Percentiles rank a stretch among this genome's conserved stretches.
These are phyloP conservation scores for Trichomonas vaginalis DNA, from an alignment of 208 protist species.

Conservation along the genomic window DNA sequence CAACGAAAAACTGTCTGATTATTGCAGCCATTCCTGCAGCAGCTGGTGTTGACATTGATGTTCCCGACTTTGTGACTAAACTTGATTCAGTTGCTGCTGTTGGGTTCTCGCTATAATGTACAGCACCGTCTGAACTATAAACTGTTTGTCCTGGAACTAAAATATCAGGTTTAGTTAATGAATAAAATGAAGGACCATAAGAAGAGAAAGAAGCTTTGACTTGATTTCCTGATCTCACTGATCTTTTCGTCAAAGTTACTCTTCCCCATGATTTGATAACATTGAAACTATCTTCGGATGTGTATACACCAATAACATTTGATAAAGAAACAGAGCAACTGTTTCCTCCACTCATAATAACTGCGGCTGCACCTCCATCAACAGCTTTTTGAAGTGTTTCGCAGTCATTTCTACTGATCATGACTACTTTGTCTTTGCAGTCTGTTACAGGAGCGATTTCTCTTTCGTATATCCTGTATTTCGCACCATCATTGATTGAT, in stretches of 20 bases:
- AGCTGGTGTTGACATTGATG: slow-evolving; percentile 26
- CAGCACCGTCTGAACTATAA: not conserved
- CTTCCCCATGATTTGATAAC: not conserved
- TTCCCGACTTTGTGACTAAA: slow-evolving; percentile 14
- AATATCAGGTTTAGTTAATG: not conserved
- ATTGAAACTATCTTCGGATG: not conserved
- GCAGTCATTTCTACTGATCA: not conserved
- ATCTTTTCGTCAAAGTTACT: not conserved
- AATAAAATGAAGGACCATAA: not conserved
- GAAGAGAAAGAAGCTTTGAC: not conserved
- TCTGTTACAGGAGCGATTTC: not conserved
- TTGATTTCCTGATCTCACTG: no score
- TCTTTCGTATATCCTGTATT: not conserved
- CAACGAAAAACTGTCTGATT: slow-evolving; percentile 21
- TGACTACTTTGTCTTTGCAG: not conserved
- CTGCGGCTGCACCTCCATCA: no score
- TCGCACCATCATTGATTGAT: no score
- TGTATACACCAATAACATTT: not conserved
- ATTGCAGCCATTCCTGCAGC: slow-evolving; percentile 22
- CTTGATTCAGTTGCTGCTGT: not conserved
- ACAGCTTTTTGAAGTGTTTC: not conserved
- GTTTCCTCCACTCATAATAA: not conserved
- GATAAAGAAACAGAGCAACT: not conserved
- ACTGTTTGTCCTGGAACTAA: not conserved
- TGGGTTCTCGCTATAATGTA: not conserved